Percentiles rank a stretch among this genome's conserved stretches.
phyloP scores from a whole-genome alignment of 202 grass and related monocot genomes.

The Eragrostis tef region DNA sequence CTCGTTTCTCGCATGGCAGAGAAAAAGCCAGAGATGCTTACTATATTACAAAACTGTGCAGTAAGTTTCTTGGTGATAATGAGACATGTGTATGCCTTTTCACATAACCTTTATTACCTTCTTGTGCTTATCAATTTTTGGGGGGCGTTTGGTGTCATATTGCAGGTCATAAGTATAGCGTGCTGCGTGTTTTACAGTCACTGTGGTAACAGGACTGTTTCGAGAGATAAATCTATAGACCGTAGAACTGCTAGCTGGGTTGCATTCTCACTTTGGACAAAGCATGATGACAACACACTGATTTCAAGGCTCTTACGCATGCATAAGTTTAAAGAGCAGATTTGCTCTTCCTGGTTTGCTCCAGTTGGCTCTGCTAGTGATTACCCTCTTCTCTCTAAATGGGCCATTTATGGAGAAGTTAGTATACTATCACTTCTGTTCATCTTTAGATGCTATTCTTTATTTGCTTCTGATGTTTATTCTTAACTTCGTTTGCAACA shows the following conservation, averaged over 20 bases:
- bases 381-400: constrained; percentile 92
- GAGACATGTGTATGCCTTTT: neutral
- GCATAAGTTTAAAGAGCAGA: constrained; percentile 93
- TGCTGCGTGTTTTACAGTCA: constrained; percentile 98
- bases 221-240: constrained; percentile 74
- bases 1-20: constrained; percentile 87
- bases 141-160: neutral
- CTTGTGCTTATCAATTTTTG: neutral
- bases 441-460: neutral
- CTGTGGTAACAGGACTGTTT: constrained; percentile 84
- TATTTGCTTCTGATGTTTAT: constrained; percentile 15
- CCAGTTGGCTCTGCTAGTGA: constrained; percentile 93
- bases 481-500: constrained; percentile 61
- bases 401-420: constrained; percentile 97
- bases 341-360: constrained; percentile 95
- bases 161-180: constrained; percentile 95
- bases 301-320: constrained; percentile 81
- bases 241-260: constrained; percentile 73
- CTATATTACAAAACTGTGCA: constrained; percentile 94
- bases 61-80: constrained; percentile 59
- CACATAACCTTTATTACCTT: constrained; percentile 24
- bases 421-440: constrained; percentile 39
- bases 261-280: constrained; percentile 78
- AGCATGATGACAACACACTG: constrained; percentile 72
- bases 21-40: constrained; percentile 85